Evolutionary conservation across 805 yeast genomes (phyloP).

Genomic region (Huiozyma naganishii): DNA sequence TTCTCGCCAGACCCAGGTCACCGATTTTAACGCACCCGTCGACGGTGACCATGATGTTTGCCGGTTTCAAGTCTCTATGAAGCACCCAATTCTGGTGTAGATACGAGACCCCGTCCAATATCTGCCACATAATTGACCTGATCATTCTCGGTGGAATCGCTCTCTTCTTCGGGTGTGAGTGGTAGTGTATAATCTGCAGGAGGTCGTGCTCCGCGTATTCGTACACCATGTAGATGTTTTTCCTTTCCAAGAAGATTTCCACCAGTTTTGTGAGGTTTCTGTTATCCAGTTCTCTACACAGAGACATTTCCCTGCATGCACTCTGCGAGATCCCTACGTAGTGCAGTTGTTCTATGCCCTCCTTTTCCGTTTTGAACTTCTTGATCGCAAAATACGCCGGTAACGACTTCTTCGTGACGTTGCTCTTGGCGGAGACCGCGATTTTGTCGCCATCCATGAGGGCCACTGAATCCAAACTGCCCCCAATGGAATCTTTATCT

Average conservation of each 20-base stretch:
- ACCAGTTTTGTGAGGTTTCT: slow-evolving; percentile 68
- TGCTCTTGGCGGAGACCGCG: neutral
- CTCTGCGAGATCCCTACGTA: slow-evolving; percentile 94
- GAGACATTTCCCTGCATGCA: slow-evolving; percentile 92
- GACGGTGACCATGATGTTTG: slow-evolving; percentile 89
- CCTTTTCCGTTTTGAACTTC: slow-evolving; percentile 89
- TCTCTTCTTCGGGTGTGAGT: slow-evolving; percentile 77
- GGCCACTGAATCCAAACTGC: neutral
- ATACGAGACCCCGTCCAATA: slow-evolving; percentile 81
- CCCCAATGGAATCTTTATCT: neutral
- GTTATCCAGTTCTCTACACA: slow-evolving; percentile 79
- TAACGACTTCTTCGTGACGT: slow-evolving; percentile 7
- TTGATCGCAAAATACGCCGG: slow-evolving; percentile 70
- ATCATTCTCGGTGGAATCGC: slow-evolving; percentile 70
- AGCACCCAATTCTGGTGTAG: slow-evolving; percentile 93
- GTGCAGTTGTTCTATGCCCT: slow-evolving; percentile 70
- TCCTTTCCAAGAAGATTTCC: slow-evolving; percentile 79
- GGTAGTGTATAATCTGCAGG: slow-evolving; percentile 86
- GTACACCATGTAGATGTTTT: slow-evolving; percentile 86
- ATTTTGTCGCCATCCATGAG: neutral
- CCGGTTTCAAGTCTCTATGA: slow-evolving; percentile 94
- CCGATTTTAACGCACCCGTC: slow-evolving; percentile 92
- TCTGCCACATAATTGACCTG: slow-evolving; percentile 85
- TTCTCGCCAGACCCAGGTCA: slow-evolving; percentile 84
- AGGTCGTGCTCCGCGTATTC: slow-evolving; percentile 96